A percentile compares a stretch with the other conserved stretches of the same genome.
These are phyloP conservation scores for Tuber aestivum DNA, from an alignment of 495 filamentous ascomycete genomes.

Conservation along the genomic window DNA sequence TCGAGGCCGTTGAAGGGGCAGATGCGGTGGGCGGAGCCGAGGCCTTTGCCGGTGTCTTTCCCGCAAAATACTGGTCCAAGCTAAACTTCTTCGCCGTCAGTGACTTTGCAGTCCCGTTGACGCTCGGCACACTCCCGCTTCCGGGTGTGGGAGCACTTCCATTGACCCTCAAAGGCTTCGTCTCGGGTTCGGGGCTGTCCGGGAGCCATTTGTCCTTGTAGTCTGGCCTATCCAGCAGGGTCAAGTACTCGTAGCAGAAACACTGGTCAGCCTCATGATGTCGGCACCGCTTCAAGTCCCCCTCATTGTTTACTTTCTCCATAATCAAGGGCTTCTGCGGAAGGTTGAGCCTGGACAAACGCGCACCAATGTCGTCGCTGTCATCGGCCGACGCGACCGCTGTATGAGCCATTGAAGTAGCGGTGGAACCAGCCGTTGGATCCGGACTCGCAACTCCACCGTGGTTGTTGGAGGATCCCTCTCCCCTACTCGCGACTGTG, in stretches of 20 bases:
- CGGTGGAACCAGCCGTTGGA: conserved; percentile 7
- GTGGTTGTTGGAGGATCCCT: neutral
- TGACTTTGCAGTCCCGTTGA: conserved; percentile 24
- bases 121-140: conserved; percentile 13
- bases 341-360: conserved; percentile 37
- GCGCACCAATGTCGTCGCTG: conserved; percentile 41
- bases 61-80: conserved; percentile 35
- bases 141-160: conserved; percentile 14
- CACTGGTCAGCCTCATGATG: conserved; percentile 28
- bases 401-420: conserved; percentile 34
- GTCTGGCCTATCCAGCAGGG: conserved; percentile 34
- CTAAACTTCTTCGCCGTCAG: conserved; percentile 38
- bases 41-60: conserved; percentile 27
- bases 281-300: conserved; percentile 14
- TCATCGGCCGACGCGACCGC: conserved; percentile 40
- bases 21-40: conserved; percentile 9
- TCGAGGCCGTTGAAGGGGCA: conserved; percentile 13
- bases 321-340: conserved; percentile 38
- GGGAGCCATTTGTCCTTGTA: conserved; percentile 40
- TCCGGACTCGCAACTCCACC: conserved; percentile 7
- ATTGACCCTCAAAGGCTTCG: conserved; percentile 23
- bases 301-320: conserved; percentile 21
- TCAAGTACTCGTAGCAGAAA: conserved; percentile 41
- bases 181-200: conserved; percentile 38
- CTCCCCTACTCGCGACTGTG: conserved; percentile 6